Evolutionary conservation across 352 stramenopile genomes (phyloP), one percentile per base, ranked within the genome.

Genomic region (Phytophthora pseudosyringae): DNA sequence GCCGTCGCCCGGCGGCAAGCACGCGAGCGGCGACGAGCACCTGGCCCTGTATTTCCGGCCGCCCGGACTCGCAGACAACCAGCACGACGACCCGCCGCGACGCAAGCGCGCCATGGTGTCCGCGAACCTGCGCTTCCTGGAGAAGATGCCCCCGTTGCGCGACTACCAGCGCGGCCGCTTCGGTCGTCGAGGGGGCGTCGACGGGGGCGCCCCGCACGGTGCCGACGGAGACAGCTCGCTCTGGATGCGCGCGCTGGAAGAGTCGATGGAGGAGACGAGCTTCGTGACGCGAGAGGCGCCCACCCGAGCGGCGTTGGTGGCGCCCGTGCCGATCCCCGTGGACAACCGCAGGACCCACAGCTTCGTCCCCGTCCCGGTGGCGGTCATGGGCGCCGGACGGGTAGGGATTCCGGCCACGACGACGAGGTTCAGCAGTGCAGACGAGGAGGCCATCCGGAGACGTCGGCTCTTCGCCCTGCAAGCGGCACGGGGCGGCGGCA

Each of bases 211-310:
- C 0, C 68, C 76, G 3, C 50, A 69, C 3, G 38, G 16, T n/a
- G 11, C 61, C 5, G 58, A 73, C 28, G 64, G 47, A 16, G 58
- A 21, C 13, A 58, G 56, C 26, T 69, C 73, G 26, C 49, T 81
- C 36, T 83, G 82, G 69, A 84, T 93, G 67, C 54, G 69, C 36
- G 84, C 84, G 31, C 66, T 93, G 35, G 80, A 91, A 60, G 75
- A 86, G 41, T 83, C 80, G 2, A 82, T 93, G 59, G 72, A 86
- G 40, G 82, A 90, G 50, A 88, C 82, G 52, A 89, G 81, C 62
- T 90, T 93, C 49, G 76, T 88, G 36, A 85, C 77, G 0, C 51
- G 75, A 10, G 74, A 85, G 51, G 64, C 75, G 1, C 66, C 72
- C 5, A 64, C 71, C 4, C 51, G 70, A 36, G 78, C 71, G 15